Conservation (phyloP, 2,329 filamentous ascomycete genomes). For the Talaromyces atroroseus region DNA sequence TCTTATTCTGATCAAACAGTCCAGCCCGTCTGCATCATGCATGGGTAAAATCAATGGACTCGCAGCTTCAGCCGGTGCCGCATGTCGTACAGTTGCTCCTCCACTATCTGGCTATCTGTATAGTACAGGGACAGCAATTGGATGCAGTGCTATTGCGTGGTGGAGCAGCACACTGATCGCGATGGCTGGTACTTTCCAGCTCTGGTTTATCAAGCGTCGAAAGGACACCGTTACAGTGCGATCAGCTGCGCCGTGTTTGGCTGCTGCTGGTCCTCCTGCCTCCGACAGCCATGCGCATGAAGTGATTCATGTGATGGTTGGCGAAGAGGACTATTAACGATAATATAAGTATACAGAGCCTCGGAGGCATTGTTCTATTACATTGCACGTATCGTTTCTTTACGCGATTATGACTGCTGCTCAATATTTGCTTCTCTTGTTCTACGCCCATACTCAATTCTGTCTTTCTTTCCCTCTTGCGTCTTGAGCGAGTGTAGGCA, state of each 20-base stretch:
- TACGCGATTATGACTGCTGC: neutral
- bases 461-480: neutral
- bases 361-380: too few relatives aligned
- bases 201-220: conserved; percentile 51
- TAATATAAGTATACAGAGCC: neutral
- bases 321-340: neutral
- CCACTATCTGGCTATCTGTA: conserved; percentile 65
- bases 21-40: conserved; percentile 56
- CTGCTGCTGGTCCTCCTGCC: conserved; percentile 13
- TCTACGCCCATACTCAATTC: neutral
- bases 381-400: neutral
- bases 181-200: conserved; percentile 50
- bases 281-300: conserved; percentile 10
- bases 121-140: conserved; percentile 52
- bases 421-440: too few relatives aligned
- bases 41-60: conserved; percentile 68
- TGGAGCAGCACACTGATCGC: conserved; percentile 56
- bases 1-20: conserved; percentile 68
- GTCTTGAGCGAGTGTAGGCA: neutral
- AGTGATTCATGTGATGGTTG: conserved; percentile 11
- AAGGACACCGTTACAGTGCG: conserved; percentile 39
- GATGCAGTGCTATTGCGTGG: conserved; percentile 59
- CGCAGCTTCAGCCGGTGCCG: conserved; percentile 66
- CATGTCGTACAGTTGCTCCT: conserved; percentile 63
- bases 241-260: conserved; percentile 27